phyloP scores from a whole-genome alignment of 495 filamentous ascomycete genomes.

The Cercophora samala region DNA sequence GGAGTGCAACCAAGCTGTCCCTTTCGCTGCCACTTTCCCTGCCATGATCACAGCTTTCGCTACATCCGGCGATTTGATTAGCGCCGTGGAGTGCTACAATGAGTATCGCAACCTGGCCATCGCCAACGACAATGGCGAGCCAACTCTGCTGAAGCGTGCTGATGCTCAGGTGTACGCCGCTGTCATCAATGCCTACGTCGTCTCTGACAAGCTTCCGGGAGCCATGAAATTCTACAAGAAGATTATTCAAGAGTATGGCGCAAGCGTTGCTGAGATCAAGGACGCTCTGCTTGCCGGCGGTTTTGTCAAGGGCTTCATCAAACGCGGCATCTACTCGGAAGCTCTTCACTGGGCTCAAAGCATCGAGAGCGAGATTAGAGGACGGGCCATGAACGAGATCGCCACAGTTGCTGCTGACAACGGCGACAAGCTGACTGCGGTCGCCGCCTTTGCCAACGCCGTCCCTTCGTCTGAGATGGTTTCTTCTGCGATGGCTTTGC shows the following conservation, averaged over 20 bases:
- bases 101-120: conserved; percentile 85
- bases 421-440: conserved; percentile 66
- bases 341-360: conserved; percentile 64
- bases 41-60: conserved; percentile 92
- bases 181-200: conserved; percentile 79
- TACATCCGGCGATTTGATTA: conserved; percentile 69
- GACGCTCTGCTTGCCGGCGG: conserved; percentile 68
- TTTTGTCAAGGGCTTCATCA: conserved; percentile 68
- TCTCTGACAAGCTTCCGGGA: conserved; percentile 70
- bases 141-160: conserved; percentile 65
- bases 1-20: conserved; percentile 68
- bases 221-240: conserved; percentile 79
- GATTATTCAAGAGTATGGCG: conserved; percentile 61
- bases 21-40: conserved; percentile 76
- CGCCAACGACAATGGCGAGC: conserved; percentile 70
- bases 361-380: conserved; percentile 37
- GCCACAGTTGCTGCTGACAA: conserved; percentile 69
- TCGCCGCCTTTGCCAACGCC: conserved; percentile 61
- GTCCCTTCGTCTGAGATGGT: conserved; percentile 51
- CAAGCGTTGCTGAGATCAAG: conserved; percentile 54
- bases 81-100: conserved; percentile 92
- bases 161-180: conserved; percentile 85
- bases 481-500: conserved; percentile 71
- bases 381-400: conserved; percentile 42
- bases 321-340: conserved; percentile 59